These are phyloP conservation scores for Hsuehochloa calcarea DNA, from an alignment of 176 grass and related monocot species.

Conservation along the genomic window DNA sequence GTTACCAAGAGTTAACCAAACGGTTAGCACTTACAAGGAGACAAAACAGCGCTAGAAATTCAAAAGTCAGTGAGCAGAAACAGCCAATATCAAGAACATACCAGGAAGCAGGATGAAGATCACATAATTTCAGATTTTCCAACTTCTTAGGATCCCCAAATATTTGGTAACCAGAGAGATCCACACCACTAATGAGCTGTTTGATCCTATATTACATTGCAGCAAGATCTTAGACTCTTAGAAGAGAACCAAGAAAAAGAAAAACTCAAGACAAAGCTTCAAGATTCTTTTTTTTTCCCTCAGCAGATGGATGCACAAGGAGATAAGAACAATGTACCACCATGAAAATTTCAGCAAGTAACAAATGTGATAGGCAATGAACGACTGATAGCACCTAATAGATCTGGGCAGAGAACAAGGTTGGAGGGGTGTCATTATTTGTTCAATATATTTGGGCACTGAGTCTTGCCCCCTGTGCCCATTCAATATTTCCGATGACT, in stretches of 20 bases:
- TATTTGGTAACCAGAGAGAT: not conserved
- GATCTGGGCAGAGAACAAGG: not conserved
- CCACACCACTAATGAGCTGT: slow-evolving; percentile 14
- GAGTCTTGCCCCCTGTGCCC: not conserved
- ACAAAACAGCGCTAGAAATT: not conserved
- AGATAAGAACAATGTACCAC: not conserved
- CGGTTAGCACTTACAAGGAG: not conserved
- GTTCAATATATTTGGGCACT: not conserved
- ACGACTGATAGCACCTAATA: not conserved
- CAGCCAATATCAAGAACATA: slow-evolving; percentile 29
- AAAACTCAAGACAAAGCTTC: not conserved
- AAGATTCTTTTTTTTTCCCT: not conserved
- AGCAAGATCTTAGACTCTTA: not conserved
- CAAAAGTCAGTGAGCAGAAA: not conserved
- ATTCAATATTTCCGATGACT: not conserved
- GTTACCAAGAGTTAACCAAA: not conserved
- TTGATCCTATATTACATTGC: slow-evolving; percentile 39
- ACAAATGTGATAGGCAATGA: not conserved
- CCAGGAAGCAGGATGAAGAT: slow-evolving; percentile 55
- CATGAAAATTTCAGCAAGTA: not conserved
- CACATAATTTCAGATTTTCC: slow-evolving; percentile 28
- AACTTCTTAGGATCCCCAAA: slow-evolving; percentile 45
- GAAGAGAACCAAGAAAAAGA: not conserved
- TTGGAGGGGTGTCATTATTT: not conserved
- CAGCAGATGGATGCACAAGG: not conserved